A percentile compares a stretch with the other conserved stretches of the same genome.
Conservation (phyloP, 1,284 basidiomycete species). For the Cerioporus squamosus region DNA sequence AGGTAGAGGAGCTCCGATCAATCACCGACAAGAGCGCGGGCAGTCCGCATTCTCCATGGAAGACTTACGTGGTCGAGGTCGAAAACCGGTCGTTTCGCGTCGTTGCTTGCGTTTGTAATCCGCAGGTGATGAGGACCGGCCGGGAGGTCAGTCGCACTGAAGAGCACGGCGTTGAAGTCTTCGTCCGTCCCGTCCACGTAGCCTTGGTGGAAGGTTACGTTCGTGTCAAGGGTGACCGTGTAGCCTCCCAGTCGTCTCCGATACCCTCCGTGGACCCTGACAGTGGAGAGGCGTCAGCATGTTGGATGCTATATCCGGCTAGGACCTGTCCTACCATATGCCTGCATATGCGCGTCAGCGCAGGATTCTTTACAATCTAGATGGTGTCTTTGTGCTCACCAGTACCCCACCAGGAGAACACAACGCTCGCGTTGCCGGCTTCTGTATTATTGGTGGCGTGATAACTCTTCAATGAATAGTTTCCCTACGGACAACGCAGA, state of each 20-base stretch:
- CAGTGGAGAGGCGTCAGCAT: background rate
- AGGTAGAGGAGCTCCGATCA: background rate
- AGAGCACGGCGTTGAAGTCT: slow-evolving; percentile 19
- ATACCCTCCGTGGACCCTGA: slow-evolving; percentile 28
- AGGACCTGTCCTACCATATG: slow-evolving; percentile 17
- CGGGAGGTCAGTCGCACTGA: slow-evolving; percentile 6
- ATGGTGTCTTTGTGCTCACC: slow-evolving; percentile 16
- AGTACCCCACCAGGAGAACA: slow-evolving; percentile 29
- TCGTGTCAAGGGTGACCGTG: slow-evolving; percentile 24
- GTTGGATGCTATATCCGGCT: background rate
- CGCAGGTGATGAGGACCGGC: slow-evolving; percentile 21
- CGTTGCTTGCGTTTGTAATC: slow-evolving; percentile 20
- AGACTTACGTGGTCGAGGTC: slow-evolving; percentile 22
- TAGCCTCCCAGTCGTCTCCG: slow-evolving; percentile 22
- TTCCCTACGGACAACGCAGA: background rate
- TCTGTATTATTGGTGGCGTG: slow-evolving; percentile 24
- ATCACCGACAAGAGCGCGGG: background rate
- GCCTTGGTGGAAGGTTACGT: slow-evolving; percentile 7
- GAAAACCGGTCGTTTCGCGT: slow-evolving; percentile 8
- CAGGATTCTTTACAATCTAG: background rate
- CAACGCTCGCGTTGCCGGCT: slow-evolving; percentile 19
- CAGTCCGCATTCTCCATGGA: background rate
- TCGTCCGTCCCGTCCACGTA: slow-evolving; percentile 4
- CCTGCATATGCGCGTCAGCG: slow-evolving; percentile 4
- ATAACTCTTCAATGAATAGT: slow-evolving; percentile 18